phyloP scores from a whole-genome alignment of 805 yeast species.

The Candida sanyiensis region DNA sequence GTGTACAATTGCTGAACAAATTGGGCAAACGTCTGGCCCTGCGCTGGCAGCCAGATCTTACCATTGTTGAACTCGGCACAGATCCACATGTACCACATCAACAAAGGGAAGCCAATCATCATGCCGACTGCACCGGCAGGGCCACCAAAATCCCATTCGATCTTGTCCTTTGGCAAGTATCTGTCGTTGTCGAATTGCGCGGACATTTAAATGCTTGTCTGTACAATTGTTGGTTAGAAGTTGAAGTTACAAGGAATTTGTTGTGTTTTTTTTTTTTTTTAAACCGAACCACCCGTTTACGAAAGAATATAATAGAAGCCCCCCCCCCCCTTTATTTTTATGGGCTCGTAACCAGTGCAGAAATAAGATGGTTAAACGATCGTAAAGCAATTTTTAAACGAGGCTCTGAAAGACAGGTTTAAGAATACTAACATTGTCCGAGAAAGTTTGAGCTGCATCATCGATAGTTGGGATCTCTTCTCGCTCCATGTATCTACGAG shows the following conservation, averaged over 20 bases:
- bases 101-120: conserved; percentile 86
- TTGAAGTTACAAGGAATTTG: not conserved
- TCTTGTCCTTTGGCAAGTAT: conserved; percentile 42
- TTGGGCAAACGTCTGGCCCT: conserved; percentile 39
- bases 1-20: conserved; percentile 42
- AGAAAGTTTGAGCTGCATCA: not conserved
- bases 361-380: too few species aligned
- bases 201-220: conserved; percentile 2
- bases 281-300: too few species aligned
- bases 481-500: too few species aligned
- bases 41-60: conserved; percentile 59
- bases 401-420: too few species aligned
- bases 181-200: conserved; percentile 15
- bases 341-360: too few species aligned
- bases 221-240: not conserved
- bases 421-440: too few species aligned
- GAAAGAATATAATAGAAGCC: too few species aligned
- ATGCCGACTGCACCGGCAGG: conserved; percentile 83
- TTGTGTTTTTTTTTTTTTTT: not conserved
- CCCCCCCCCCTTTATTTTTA: too few species aligned
- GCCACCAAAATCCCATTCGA: conserved; percentile 92
- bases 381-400: too few species aligned
- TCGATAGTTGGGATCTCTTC: not conserved
- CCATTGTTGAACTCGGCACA: conserved; percentile 79
- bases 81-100: conserved; percentile 97